Evolutionary conservation across 345 rosid genomes (phyloP), one percentile per base, ranked within the genome.

Genomic region (Barbarea vulgaris): DNA sequence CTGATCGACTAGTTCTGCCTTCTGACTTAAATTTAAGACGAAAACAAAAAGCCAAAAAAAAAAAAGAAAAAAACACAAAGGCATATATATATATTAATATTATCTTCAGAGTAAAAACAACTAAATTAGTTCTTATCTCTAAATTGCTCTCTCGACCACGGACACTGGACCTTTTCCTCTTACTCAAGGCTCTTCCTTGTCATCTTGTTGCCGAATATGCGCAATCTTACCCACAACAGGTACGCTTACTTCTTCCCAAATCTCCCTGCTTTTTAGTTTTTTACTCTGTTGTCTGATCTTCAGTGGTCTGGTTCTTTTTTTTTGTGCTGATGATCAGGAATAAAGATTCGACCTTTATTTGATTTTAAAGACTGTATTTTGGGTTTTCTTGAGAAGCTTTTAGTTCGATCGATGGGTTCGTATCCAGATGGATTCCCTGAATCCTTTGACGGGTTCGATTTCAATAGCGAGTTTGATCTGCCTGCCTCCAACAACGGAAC

Each of bases 401-500:
- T 22, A 19, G 42, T 58, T 47, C 6, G 68, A 63, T 54, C 54
- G 55, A 77, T 77, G 80, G 80, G 80, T 47, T 77, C 80, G 0
- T 77, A 77, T n/a, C 63, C 80, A 0, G 80, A 61, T 57, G 80
- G 72, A 9, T 74, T 74, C 56, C 46, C 53, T 31, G 78, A 37
- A 59, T 64, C 76, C 72, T 34, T 47, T 7, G 67, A 70, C 24
- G 71, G 64, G 51, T 62, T 80, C 19, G 72, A 78, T 33, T 76
- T 69, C 78, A 58, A 65, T 56, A 76, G 64, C 62, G 83, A 75
- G 59, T 69, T 70, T 67, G 73, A 74, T 74, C 59, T 84, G 24
- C 73, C 84, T 25, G 27, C 39, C 62, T 47, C 86, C 7, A 72
- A 82, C 7, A 72, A 82, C 70, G 70, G 78, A 41, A 37, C 73